phyloP scores from a whole-genome alignment of 805 yeast species.

The Yarrowia porcina region DNA sequence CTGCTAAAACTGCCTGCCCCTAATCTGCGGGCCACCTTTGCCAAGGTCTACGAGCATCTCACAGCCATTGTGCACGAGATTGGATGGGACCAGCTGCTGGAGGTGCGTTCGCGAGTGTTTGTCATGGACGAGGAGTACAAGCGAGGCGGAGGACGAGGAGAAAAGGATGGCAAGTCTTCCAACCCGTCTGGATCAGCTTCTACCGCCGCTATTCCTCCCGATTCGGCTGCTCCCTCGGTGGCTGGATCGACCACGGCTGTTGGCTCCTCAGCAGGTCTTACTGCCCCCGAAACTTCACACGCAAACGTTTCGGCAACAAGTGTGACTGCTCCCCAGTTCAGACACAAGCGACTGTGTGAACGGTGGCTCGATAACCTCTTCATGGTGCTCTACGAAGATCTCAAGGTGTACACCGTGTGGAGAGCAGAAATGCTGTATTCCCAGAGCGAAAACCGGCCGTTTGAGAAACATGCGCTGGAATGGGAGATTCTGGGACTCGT shows the following conservation, averaged over 20 bases:
- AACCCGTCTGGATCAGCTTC: neutral
- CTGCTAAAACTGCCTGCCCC: constrained; percentile 53
- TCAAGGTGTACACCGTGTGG: constrained; percentile 79
- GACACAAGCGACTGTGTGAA: constrained; percentile 61
- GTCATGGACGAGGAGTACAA: constrained; percentile 75
- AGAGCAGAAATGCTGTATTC: constrained; percentile 86
- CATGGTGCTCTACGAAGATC: constrained; percentile 64
- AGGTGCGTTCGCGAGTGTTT: constrained; percentile 65
- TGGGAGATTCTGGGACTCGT: constrained; percentile 91
- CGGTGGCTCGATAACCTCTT: constrained; percentile 77
- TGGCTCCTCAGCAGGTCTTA: neutral
- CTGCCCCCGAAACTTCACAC: constrained; percentile 6
- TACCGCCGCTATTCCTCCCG: constrained; percentile 8
- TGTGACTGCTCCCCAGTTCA: constrained; percentile 30
- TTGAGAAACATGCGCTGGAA: constrained; percentile 74
- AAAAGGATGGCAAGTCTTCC: neutral
- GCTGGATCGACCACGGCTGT: neutral
- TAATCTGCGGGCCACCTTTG: constrained; percentile 51
- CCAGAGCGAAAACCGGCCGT: constrained; percentile 79
- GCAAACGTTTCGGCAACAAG: constrained; percentile 1
- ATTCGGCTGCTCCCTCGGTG: neutral
- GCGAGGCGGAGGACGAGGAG: constrained; percentile 33
- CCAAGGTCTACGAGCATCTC: constrained; percentile 63
- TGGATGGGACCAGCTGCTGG: constrained; percentile 81
- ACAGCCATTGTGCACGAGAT: constrained; percentile 61